These are phyloP conservation scores for Cercospora beticola DNA, from an alignment of 2,329 filamentous ascomycete genomes.

Conservation along the genomic window DNA sequence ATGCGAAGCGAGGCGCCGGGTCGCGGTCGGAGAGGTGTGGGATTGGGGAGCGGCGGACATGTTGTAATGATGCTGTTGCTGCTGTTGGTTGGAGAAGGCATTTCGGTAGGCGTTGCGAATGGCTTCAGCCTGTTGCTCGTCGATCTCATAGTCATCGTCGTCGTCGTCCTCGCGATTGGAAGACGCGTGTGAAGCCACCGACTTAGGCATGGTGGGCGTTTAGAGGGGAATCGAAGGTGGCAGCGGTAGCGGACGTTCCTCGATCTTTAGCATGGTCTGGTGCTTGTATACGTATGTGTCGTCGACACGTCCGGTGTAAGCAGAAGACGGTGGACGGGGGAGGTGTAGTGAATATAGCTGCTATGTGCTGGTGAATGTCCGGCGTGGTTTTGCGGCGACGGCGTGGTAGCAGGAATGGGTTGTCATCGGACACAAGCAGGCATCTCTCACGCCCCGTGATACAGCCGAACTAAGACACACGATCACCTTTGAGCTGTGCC, in stretches of 20 bases:
- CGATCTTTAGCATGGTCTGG: neutral
- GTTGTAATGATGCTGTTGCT: neutral
- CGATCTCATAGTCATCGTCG: constrained; percentile 36
- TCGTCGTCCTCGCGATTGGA: constrained; percentile 37
- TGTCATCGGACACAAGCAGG: constrained; percentile 2
- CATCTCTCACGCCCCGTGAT: constrained; percentile 4
- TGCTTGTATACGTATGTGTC: neutral
- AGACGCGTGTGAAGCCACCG: constrained; percentile 34
- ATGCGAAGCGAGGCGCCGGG: constrained; percentile 4
- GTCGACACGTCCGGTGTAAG: neutral
- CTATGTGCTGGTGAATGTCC: neutral
- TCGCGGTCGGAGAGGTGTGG: neutral
- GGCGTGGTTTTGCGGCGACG: constrained; percentile 1
- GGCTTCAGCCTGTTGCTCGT: constrained; percentile 34
- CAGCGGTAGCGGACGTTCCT: neutral
- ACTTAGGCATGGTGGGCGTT: constrained; percentile 36
- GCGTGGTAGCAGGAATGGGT: neutral
- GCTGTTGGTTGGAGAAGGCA: constrained; percentile 32
- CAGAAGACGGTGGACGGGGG: neutral
- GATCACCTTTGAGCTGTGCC: neutral
- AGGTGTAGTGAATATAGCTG: neutral
- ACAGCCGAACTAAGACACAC: neutral
- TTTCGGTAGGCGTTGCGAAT: constrained; percentile 39
- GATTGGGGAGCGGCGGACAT: constrained; percentile 4
- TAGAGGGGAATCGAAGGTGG: neutral